Evolutionary conservation across 2,329 filamentous ascomycete genomes (phyloP), one percentile per base, ranked within the genome.

Genomic region (Alternaria brassicae): DNA sequence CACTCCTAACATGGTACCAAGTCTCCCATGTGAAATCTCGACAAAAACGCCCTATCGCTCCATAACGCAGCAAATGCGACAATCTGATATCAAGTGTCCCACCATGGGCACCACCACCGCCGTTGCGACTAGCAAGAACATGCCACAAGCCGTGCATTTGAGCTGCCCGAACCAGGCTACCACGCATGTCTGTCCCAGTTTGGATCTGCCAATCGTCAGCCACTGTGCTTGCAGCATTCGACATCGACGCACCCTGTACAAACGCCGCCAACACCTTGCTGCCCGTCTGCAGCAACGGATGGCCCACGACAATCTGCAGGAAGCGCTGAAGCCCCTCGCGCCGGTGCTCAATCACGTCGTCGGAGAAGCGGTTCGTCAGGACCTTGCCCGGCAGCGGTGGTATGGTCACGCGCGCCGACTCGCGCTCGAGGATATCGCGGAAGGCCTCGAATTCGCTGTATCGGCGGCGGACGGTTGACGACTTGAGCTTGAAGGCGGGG

Each of bases 381-480:
- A 99, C 95, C 81, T 98, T 99, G 51, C 95, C 95, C 0, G 95
- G 95, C 65, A 99, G 82, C 5, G 95, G 94, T 0, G 95, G 95
- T 74, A 99, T 99, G 21, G 93, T 97, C 58, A 99, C 95, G 66
- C 94, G 88, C 58, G 93, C 93, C 71, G 88, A 91, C 82, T 99
- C 95, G 70, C 95, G 89, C 86, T 99, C 95, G 61, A 99, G 87
- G 65, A 98, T 96, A 80, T 99, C 95, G 76, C 95, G 91, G 80
- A 99, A 99, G 82, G 97, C 94, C 82, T 99, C 95, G 78, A 99
- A 99, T 80, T 99, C 95, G 57, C 91, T 95, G 84, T 99, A 99
- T 52, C 95, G 92, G 63, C 95, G 89, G 69, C 93, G 92, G 63
- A 99, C 95, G 69, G 89, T 88, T 66, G 89, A 93, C 77, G 79